Evolutionary conservation across 2,329 filamentous ascomycete genomes (phyloP), one percentile per base, ranked within the genome.

Genomic region (Apiospora saccharicola): DNA sequence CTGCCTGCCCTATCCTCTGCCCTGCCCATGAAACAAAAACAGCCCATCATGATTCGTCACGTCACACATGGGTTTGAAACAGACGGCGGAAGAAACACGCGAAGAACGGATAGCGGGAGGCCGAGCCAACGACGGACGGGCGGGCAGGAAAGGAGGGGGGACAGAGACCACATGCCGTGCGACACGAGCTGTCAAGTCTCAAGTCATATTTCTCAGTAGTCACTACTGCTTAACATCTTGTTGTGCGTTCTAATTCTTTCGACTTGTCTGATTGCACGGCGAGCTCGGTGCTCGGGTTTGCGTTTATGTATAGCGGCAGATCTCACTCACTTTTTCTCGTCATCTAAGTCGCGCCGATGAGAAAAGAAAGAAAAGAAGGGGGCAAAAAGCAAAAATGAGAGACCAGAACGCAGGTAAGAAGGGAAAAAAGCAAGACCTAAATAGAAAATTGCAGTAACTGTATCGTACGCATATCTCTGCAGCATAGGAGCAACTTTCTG

Each of bases 141-240:
- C 57, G 57, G 57, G 34, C 8, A 41, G n/a, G 22, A 22, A 64
- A 19, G 6, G 37, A 37, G 14, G 30, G 22, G 24, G 22, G 14
- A 34, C 34, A 68, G 43, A 22, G 67, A 68, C 41, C 43, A 34
- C 67, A 19, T 26, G 67, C 43, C 10, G 67, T 68, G 14, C 43
- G 22, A 68, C 67, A 41, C 30, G 67, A 68, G 67, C 43, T 47
- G 43, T 68, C 67, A 68, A 26, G 43, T 34, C 67, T 61, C 53
- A 61, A 61, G 26, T 34, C 51, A 8, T 57, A 46, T 24, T 19
- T 57, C 26, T 26, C 4, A 41, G 8, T 41, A 41, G 37, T 41
- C 8, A 10, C 8, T 41, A 41, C 37, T 8, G 37, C 37, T 41
- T 10, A 37, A 37, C 37, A 7, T 37, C 5, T 26, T 57, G 24